Base-by-base conservation (phyloP, 2,329 filamentous ascomycete species). In the Claviceps sp. region DNA sequence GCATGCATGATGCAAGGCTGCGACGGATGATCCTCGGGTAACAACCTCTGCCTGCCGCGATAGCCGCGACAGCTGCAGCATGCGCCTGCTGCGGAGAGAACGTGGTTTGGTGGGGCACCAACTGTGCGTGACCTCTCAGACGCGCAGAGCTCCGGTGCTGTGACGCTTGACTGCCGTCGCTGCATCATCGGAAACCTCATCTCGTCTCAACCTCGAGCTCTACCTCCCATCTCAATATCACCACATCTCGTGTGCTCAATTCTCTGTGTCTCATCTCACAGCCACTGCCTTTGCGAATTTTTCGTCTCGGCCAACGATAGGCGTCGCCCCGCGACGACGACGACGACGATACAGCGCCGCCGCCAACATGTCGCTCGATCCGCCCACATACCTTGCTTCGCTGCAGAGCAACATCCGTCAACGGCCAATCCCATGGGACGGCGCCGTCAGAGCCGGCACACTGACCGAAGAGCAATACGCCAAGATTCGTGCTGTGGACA, bases 341-440 rank as follows among this genome's bases (percentile, higher is more conserved):
- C 55, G 43, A 53, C 52, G 46, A 51, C 50, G 22, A 52, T 43
- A 37, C 52, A 44, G n/a, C 23, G 22, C 45, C 47, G 53, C 58
- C 55, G 55, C 56, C 62, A 63, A 50, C 60, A 96, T 96, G 90
- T 91, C 89, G 66, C 80, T 95, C 68, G 89, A 96, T 66, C 86
- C 88, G 60, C 90, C 90, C 54, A 86, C 87, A 54, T 96, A 96
- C 70, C 82, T 82, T 53, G 72, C 73, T 65, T 91, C 88, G 60
- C 79, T 96, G 60, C 90, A 95, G 75, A 94, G 88, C 80, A 97
- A 97, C 76, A 95, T 97, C 68, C 88, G 93, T 65, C 86, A 88
- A 65, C 82, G 93, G 60, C 90, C 90, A 58, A 95, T 98, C 71
- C 90, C 91, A 53, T 98, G 93, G 93, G 91, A 97, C 70, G 91